Base-by-base conservation (phyloP, 1,284 basidiomycete species). In the Pseudozyma thailandica region DNA sequence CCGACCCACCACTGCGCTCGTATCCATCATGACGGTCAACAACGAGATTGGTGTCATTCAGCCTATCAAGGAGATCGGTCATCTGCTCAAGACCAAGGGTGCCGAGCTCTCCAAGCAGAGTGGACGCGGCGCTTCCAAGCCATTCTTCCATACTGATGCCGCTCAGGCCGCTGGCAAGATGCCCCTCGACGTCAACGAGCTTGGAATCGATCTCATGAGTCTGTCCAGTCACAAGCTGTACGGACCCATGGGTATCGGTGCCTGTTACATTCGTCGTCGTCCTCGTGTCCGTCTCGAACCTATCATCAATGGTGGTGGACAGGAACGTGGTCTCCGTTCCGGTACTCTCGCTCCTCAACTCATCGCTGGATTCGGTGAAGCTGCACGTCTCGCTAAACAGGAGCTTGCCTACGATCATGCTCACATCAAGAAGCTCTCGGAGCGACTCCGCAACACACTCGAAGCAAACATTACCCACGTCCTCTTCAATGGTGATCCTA, bases 21-120 rank as follows among this genome's bases (percentile, higher is more conserved):
- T 97, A 38, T 96, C 94, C 10, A 91, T 99, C 83, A 99, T 99
- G 96, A 89, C 92, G 4, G 95, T 99, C 68, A 99, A 99, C 86
- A 99, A 99, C 85, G 96, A 99, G 86, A 98, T 94, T 7, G 96
- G 96, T 46, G 94, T 98, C 65, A 96, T 99, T 66, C 96, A 98
- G 83, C 96, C 96, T 1, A 88, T 98, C 68, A 91, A 92, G 82
- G 94, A 98, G 84, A 98, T 99, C 72, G 95, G 94, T 23, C 88
- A 89, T 5, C 87, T 96, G 27, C 83, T 92, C 49, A 86, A 86
- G 77, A 79, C 77, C 28, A 77, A 82, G 50, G 81, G 80, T 23
- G 79, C 89, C 16, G 73, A 90, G 82, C 89, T 91, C 84, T 88
- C 93, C 83, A 89, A 93, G 77, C 65, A 77, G 55, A 50, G 59